Evolutionary conservation across 768 basidiomycete species (phyloP).

Genomic region (Lentinula sp.): DNA sequence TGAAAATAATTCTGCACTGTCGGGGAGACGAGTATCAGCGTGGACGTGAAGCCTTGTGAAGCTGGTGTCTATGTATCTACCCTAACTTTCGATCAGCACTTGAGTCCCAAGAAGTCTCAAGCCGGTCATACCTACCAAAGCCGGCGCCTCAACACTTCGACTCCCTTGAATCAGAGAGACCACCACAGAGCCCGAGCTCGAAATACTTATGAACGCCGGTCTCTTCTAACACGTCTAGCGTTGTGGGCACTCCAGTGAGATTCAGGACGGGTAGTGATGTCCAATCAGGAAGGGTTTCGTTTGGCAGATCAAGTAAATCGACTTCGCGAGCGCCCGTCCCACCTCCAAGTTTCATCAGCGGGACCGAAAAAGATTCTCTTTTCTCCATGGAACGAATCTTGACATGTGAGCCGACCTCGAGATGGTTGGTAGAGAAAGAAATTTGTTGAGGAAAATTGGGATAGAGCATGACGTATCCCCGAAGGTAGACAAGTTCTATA

Average conservation of each 20-base stretch:
- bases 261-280: slow-evolving; percentile 62
- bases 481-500: slow-evolving; percentile 78
- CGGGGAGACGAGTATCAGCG: too few relatives aligned
- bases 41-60: too few relatives aligned
- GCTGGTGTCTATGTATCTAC: too few relatives aligned
- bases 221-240: not conserved
- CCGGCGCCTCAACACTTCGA: not conserved
- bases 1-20: too few relatives aligned
- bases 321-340: slow-evolving; percentile 10
- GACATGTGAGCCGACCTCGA: slow-evolving; percentile 82
- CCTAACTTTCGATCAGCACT: too few relatives aligned
- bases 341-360: slow-evolving; percentile 49
- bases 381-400: slow-evolving; percentile 52
- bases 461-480: slow-evolving; percentile 85
- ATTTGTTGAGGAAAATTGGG: slow-evolving; percentile 70
- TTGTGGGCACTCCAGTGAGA: slow-evolving; percentile 38
- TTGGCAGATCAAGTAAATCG: slow-evolving; percentile 55
- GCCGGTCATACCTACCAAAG: not conserved
- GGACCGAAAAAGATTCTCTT: slow-evolving; percentile 59
- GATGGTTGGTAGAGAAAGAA: slow-evolving; percentile 86
- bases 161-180: not conserved
- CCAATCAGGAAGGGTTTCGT: slow-evolving; percentile 50
- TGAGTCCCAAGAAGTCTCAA: too few relatives aligned
- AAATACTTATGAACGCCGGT: not conserved
- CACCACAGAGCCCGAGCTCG: not conserved